Evolutionary conservation across 2,329 filamentous ascomycete species (phyloP).

Genomic region (Ascochyta clinopodiicola): DNA sequence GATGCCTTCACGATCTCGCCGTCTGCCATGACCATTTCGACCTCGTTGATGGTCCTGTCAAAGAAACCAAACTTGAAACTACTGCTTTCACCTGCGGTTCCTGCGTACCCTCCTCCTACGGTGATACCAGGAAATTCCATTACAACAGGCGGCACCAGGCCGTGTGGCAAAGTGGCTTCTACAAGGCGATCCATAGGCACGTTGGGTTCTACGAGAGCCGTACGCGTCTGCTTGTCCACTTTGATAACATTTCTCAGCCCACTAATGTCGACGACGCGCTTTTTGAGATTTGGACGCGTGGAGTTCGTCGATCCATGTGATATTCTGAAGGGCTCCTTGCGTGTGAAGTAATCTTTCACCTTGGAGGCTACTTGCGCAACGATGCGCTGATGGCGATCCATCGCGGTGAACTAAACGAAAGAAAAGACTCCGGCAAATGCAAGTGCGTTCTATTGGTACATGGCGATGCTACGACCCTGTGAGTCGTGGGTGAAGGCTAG

Average conservation of each 20-base stretch:
- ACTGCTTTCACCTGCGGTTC: conserved; percentile 72
- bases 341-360: conserved; percentile 59
- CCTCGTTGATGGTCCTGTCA: conserved; percentile 64
- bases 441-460: conserved; percentile 26
- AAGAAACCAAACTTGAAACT: conserved; percentile 73
- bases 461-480: conserved; percentile 14
- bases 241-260: conserved; percentile 66
- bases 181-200: conserved; percentile 72
- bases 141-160: conserved; percentile 69
- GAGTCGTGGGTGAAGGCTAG: not conserved
- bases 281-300: conserved; percentile 62
- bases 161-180: conserved; percentile 61
- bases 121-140: conserved; percentile 79
- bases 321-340: conserved; percentile 70
- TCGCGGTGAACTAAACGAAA: conserved; percentile 15
- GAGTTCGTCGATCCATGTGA: conserved; percentile 80
- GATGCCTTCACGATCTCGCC: conserved; percentile 65
- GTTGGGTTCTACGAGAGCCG: conserved; percentile 72
- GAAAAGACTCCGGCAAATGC: conserved; percentile 16
- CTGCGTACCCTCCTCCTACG: conserved; percentile 71
- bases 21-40: conserved; percentile 70
- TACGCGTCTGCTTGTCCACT: conserved; percentile 61
- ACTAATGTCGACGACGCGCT: conserved; percentile 69
- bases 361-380: conserved; percentile 55
- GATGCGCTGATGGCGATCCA: conserved; percentile 52